phyloP scores from a whole-genome alignment of 352 stramenopile genomes.

The Globisporangium heterothallicum region DNA sequence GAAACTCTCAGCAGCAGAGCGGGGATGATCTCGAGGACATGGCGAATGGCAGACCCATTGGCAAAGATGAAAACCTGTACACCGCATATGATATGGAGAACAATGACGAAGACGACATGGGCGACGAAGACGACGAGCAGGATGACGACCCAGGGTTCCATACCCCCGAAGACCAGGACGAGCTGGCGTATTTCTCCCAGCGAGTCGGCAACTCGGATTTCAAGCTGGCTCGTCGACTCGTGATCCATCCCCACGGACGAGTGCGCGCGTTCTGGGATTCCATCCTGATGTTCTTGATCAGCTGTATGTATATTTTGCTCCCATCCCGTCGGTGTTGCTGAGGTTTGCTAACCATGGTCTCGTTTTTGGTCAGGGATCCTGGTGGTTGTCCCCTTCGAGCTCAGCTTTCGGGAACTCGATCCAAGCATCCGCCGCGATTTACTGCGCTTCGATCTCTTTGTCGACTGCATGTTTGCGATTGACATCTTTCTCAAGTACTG shows the following conservation, averaged over 20 bases:
- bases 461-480: constrained; percentile 59
- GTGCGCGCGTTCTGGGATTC: constrained; percentile 56
- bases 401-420: constrained; percentile 50
- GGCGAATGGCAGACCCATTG: not conserved
- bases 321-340: not conserved
- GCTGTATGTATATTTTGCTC: constrained; percentile 32
- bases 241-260: constrained; percentile 63
- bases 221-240: constrained; percentile 33
- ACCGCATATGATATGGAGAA: not conserved
- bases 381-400: constrained; percentile 60
- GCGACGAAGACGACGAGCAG: constrained; percentile 4
- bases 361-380: constrained; percentile 38
- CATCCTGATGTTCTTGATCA: constrained; percentile 47
- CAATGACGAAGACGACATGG: constrained; percentile 5
- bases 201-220: constrained; percentile 38
- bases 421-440: constrained; percentile 26
- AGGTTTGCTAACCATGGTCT: not conserved
- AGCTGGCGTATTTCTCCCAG: constrained; percentile 63
- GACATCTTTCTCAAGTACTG: constrained; percentile 70
- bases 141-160: constrained; percentile 18
- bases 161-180: constrained; percentile 43
- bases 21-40: not conserved
- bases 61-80: not conserved
- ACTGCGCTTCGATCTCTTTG: constrained; percentile 47
- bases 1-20: not conserved